phyloP scores from a whole-genome alignment of 768 basidiomycete species.

The Phaeolepiota aurea region DNA sequence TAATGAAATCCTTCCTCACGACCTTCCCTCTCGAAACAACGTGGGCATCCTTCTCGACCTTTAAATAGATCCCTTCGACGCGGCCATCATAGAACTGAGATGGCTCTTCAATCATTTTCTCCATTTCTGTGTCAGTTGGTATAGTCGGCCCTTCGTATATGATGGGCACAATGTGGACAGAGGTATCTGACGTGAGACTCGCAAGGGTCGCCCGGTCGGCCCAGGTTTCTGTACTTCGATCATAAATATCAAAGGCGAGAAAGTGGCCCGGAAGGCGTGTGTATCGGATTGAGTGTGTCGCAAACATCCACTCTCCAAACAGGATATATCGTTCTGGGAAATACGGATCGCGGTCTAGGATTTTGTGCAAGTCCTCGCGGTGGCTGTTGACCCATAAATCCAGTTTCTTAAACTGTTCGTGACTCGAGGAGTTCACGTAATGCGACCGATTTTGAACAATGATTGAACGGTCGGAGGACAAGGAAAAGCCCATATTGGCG shows the following conservation, averaged over 20 bases:
- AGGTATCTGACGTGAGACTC: slow-evolving; percentile 25
- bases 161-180: slow-evolving; percentile 33
- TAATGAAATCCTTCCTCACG: slow-evolving; percentile 51
- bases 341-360: slow-evolving; percentile 39
- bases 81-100: slow-evolving; percentile 38
- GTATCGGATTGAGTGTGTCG: slow-evolving; percentile 55
- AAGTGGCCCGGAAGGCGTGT: slow-evolving; percentile 45
- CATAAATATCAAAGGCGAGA: slow-evolving; percentile 53
- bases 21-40: slow-evolving; percentile 44
- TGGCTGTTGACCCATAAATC: slow-evolving; percentile 46
- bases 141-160: slow-evolving; percentile 29
- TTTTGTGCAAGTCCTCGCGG: slow-evolving; percentile 27
- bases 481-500: slow-evolving; percentile 59
- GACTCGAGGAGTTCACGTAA: slow-evolving; percentile 44
- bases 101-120: slow-evolving; percentile 33
- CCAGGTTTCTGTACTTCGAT: slow-evolving; percentile 36
- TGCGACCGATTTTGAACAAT: slow-evolving; percentile 58
- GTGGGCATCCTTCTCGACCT: slow-evolving; percentile 32
- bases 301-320: slow-evolving; percentile 58
- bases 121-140: slow-evolving; percentile 29
- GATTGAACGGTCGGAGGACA: slow-evolving; percentile 38
- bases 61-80: slow-evolving; percentile 52
- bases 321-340: slow-evolving; percentile 52
- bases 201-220: slow-evolving; percentile 25
- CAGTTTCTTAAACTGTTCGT: slow-evolving; percentile 55